Evolutionary conservation across 495 filamentous ascomycete species (phyloP).

Genomic region (Beverwykella pulmonaria): DNA sequence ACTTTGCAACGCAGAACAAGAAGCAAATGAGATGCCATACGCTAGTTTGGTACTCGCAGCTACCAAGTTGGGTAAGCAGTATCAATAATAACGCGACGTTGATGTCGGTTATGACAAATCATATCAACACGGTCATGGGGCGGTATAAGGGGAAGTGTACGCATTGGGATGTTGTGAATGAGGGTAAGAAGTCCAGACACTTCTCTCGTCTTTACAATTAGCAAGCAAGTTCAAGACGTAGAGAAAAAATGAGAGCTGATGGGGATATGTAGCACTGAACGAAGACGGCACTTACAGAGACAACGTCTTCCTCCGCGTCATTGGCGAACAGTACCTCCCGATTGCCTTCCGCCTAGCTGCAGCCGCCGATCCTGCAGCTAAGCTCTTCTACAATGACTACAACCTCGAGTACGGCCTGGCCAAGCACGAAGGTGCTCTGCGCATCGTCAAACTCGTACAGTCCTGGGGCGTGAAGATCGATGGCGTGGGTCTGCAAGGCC

Average conservation of each 20-base stretch:
- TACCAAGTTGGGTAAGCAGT: slow-evolving; percentile 60
- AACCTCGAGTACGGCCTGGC: slow-evolving; percentile 45
- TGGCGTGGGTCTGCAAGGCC: slow-evolving; percentile 69
- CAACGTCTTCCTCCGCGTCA: slow-evolving; percentile 48
- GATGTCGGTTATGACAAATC: slow-evolving; percentile 59
- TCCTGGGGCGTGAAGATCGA: slow-evolving; percentile 75
- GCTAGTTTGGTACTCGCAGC: slow-evolving; percentile 64
- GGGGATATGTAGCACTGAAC: slow-evolving; percentile 33
- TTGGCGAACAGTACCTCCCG: slow-evolving; percentile 50
- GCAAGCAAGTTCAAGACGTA: not conserved
- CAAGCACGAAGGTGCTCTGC: slow-evolving; percentile 58
- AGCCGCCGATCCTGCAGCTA: slow-evolving; percentile 57
- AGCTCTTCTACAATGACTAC: slow-evolving; percentile 68
- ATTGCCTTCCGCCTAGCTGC: slow-evolving; percentile 58
- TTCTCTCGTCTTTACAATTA: not conserved
- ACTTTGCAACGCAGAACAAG: slow-evolving; percentile 60
- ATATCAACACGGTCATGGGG: slow-evolving; percentile 59
- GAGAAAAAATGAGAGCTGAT: too few species aligned
- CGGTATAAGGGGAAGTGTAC: slow-evolving; percentile 60
- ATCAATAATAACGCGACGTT: slow-evolving; percentile 56
- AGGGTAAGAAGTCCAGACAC: slow-evolving; percentile 4
- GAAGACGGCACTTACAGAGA: slow-evolving; percentile 53
- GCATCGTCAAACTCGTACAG: slow-evolving; percentile 65
- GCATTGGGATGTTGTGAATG: slow-evolving; percentile 37
- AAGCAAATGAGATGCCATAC: slow-evolving; percentile 65